Evolutionary conservation across 2,329 filamentous ascomycete genomes (phyloP).

Genomic region (Penicillium concentricum): DNA sequence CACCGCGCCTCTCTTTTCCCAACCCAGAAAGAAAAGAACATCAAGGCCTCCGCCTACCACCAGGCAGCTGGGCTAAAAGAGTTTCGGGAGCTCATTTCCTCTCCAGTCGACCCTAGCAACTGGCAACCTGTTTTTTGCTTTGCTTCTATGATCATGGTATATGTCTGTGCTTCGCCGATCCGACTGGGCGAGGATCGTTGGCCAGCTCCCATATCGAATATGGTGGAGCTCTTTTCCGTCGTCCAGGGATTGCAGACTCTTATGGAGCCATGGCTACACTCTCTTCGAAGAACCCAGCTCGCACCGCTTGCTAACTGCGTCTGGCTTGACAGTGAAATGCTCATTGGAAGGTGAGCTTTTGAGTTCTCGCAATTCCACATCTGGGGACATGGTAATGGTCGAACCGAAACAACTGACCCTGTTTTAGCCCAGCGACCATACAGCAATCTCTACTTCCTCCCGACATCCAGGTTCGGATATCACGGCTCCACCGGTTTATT

Average conservation of each 20-base stretch:
- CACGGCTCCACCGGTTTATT: conserved; percentile 14
- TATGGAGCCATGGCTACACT: conserved; percentile 18
- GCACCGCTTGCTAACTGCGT: conserved; percentile 18
- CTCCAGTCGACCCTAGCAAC: conserved; percentile 14
- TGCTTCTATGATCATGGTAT: conserved; percentile 17
- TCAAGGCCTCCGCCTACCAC: conserved; percentile 19
- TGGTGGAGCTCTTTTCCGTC: conserved; percentile 18
- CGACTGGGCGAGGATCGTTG: conserved; percentile 12
- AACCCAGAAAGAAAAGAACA: conserved; percentile 12
- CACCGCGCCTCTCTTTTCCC: conserved; percentile 22
- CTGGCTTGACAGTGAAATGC: conserved; percentile 12
- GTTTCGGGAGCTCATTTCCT: conserved; percentile 22
- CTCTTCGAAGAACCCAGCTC: conserved; percentile 12
- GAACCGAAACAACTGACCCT: neutral
- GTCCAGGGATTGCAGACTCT: conserved; percentile 20
- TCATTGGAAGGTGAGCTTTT: conserved; percentile 12
- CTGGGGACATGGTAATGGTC: neutral
- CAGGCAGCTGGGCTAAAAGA: conserved; percentile 16
- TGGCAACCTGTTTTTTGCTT: conserved; percentile 25
- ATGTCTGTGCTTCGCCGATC: conserved; percentile 12
- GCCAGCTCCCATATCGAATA: conserved; percentile 18
- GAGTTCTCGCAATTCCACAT: neutral
- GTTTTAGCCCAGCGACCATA: conserved; percentile 3
- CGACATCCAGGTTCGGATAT: conserved; percentile 14
- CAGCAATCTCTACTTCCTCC: conserved; percentile 19